phyloP scores from a whole-genome alignment of 164 flowering plant genomes.

The Cinnamomum chago region DNA sequence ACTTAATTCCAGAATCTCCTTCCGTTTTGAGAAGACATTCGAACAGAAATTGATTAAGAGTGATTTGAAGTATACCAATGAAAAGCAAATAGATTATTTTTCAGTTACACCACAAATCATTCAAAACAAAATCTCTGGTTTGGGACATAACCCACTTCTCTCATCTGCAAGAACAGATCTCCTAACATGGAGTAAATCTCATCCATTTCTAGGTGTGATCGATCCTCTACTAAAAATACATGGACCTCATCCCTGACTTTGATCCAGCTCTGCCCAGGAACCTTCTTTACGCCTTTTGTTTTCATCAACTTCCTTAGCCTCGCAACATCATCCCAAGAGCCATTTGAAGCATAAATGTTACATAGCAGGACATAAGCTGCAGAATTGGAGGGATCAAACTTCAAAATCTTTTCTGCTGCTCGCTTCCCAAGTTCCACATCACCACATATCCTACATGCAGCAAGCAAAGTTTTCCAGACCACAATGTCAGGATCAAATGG shows the following conservation, averaged over 20 bases:
- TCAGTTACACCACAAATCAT: background rate
- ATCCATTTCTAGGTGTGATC: conserved; percentile 39
- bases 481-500: conserved; percentile 49
- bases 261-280: conserved; percentile 69
- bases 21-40: background rate
- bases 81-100: background rate
- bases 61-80: background rate
- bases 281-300: conserved; percentile 44
- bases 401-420: conserved; percentile 53
- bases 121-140: conserved; percentile 9
- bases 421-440: conserved; percentile 48
- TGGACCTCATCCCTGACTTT: conserved; percentile 37
- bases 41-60: background rate
- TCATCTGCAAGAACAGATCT: conserved; percentile 39
- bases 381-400: conserved; percentile 58
- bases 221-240: conserved; percentile 54
- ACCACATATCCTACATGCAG: conserved; percentile 53
- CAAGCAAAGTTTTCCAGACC: conserved; percentile 58
- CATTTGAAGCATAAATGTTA: conserved; percentile 53
- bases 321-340: conserved; percentile 53
- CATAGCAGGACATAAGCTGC: conserved; percentile 57
- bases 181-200: conserved; percentile 37
- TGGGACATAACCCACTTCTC: conserved; percentile 35
- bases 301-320: conserved; percentile 50
- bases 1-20: no score